Base-by-base conservation (phyloP, 129 eudicot genomes). In the Erigeron canadensis region DNA sequence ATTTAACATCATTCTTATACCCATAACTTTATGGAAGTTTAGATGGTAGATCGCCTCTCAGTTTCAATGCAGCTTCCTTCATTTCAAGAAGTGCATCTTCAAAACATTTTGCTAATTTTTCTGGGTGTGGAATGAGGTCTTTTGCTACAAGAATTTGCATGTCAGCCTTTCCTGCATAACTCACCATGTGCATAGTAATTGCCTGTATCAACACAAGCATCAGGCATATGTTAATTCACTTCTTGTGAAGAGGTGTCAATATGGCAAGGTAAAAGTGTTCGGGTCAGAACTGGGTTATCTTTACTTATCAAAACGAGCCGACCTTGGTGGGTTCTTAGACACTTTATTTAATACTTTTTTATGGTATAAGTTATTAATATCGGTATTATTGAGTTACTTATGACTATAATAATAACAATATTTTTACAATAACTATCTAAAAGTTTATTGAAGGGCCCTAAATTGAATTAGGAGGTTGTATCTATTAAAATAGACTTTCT, bases 121-220 rank as follows among this genome's bases (percentile, higher is more conserved):
- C 72, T 1, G 95, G 95, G 9, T 87, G 91, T 11, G 88, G 86
- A 44, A 93, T 84, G 44, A 93, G 77, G 22, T 93, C 96, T 77
- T 89, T 89, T 37, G 98, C 98, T 7, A 80, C 98, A 56, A 82
- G 79, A 34, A 93, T 89, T 79, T 93, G 95, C 91, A 93, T 63
- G 45, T 89, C 89, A 5, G 95, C 96, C 59, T 78, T 75, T 66
- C 96, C 96, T 46, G 85, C 95, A 56, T 93, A 93, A 57, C 95
- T 85, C 85, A 89, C 71, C 98, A 91, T 87, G 66, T 87, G 95
- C 90, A 91, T 86, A 19, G 95, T 87, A 56, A 91, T 79, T 67
- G 89, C 97, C 97, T 91, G 85, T 81, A 75, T 45, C 10, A 23
- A 56, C 54, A 56, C 9, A 42, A 28, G 34, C 10, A 63, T 23